phyloP scores from a whole-genome alignment of 1,139 yeast species.

The Martiniozyma asiatica region DNA sequence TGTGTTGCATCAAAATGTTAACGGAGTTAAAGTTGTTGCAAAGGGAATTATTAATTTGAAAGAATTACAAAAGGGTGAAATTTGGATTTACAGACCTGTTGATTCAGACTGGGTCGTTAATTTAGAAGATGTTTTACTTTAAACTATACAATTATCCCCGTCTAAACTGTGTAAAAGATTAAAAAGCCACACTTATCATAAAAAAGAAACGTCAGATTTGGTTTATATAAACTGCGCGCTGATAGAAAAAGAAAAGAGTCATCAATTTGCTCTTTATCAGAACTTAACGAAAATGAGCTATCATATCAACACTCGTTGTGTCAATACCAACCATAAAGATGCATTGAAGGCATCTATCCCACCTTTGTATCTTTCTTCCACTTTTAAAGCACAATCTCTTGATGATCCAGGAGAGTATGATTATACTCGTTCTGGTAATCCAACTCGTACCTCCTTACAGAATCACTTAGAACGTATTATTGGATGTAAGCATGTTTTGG shows the following conservation, averaged over 20 bases:
- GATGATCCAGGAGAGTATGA: constrained; percentile 65
- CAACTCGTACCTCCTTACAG: constrained; percentile 75
- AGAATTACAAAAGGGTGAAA: constrained; percentile 35
- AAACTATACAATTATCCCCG: too few species aligned
- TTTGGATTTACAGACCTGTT: constrained; percentile 45
- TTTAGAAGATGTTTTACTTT: constrained; percentile 20
- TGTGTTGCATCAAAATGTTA: constrained; percentile 53
- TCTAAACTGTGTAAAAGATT: too few species aligned
- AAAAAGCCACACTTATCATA: too few species aligned
- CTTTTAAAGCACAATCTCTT: constrained; percentile 74
- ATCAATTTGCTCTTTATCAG: too few species aligned
- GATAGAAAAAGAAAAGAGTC: too few species aligned
- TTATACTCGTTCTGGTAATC: constrained; percentile 91
- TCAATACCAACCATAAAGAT: constrained; percentile 53
- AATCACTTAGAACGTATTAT: constrained; percentile 66
- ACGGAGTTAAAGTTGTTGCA: constrained; percentile 37
- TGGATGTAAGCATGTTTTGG: constrained; percentile 60
- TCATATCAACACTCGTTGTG: constrained; percentile 63
- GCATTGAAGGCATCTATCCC: constrained; percentile 74
- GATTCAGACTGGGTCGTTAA: constrained; percentile 42
- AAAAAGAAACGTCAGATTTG: too few species aligned
- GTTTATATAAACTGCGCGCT: too few species aligned
- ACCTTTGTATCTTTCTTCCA: constrained; percentile 86
- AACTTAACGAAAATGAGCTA: too few species aligned
- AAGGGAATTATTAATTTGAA: constrained; percentile 33